Conservation (phyloP, 495 filamentous ascomycete genomes). For the Neurospora tetraspora region DNA sequence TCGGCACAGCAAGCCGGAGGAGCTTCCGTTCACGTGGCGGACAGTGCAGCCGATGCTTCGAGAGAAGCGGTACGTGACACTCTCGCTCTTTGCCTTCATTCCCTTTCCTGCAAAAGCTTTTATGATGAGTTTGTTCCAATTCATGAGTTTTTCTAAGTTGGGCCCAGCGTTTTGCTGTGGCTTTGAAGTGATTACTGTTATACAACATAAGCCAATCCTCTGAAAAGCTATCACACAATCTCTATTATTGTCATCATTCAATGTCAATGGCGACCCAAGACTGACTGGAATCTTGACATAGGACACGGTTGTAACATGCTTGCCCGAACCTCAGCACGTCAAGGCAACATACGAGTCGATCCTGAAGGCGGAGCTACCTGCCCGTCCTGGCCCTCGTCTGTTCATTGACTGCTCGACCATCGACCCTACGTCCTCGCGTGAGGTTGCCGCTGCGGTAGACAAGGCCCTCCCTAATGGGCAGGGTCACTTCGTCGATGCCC, state of each 20-base stretch:
- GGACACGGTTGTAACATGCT: constrained; percentile 69
- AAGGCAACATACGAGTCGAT: constrained; percentile 61
- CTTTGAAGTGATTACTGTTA: constrained; percentile 36
- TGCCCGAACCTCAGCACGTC: constrained; percentile 74
- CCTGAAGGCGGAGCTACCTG: constrained; percentile 37
- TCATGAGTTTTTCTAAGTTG: constrained; percentile 44
- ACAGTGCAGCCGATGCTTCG: constrained; percentile 50
- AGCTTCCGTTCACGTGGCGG: constrained; percentile 46
- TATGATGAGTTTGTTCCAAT: constrained; percentile 46
- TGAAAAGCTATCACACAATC: constrained; percentile 7
- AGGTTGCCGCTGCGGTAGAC: constrained; percentile 53
- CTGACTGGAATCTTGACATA: constrained; percentile 20
- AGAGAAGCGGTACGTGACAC: constrained; percentile 59
- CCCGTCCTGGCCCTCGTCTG: constrained; percentile 36
- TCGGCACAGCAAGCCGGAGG: constrained; percentile 36
- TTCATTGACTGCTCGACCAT: constrained; percentile 85
- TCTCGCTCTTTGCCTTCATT: background rate
- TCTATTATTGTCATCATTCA: background rate
- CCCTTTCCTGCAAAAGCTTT: constrained; percentile 6
- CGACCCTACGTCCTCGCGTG: constrained; percentile 64
- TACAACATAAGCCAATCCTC: constrained; percentile 29
- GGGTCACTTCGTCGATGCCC: constrained; percentile 65
- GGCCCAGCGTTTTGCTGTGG: constrained; percentile 28
- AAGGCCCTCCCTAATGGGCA: constrained; percentile 35
- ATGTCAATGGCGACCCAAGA: background rate